Evolutionary conservation across 2,329 filamentous ascomycete species (phyloP).

Genomic region (Calycina marina): DNA sequence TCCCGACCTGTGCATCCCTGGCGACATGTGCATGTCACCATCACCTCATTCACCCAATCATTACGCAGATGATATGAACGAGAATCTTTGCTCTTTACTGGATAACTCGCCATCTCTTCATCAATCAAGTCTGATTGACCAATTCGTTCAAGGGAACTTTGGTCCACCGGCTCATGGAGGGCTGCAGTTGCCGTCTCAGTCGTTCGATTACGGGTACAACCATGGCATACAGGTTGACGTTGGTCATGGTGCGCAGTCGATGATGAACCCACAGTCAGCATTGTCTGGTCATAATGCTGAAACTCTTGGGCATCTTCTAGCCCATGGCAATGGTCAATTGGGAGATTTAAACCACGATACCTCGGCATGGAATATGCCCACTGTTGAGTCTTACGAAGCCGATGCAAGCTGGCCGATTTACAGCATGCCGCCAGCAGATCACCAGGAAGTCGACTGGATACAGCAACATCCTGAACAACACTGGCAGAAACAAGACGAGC

Average conservation of each 20-base stretch:
- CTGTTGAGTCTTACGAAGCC: conserved; percentile 7
- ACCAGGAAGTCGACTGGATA: conserved; percentile 7
- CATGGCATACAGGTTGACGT: conserved; percentile 1
- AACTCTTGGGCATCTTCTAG: conserved; percentile 12
- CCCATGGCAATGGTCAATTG: conserved; percentile 6
- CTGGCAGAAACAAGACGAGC: conserved; percentile 6
- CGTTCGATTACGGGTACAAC: conserved; percentile 8
- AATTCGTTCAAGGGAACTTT: conserved; percentile 36
- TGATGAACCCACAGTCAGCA: conserved; percentile 19
- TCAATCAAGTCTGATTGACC: conserved; percentile 29
- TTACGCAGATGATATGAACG: conserved; percentile 39
- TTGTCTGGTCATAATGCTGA: conserved; percentile 15
- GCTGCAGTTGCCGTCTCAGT: conserved; percentile 24
- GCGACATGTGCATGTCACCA: conserved; percentile 18
- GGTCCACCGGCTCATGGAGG: conserved; percentile 42
- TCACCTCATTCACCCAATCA: conserved; percentile 31
- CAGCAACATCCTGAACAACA: conserved; percentile 3
- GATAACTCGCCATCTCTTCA: conserved; percentile 15
- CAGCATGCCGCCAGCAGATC: conserved; percentile 5
- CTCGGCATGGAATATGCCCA: conserved; percentile 6
- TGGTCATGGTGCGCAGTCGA: conserved; percentile 14
- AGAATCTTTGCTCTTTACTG: conserved; percentile 39
- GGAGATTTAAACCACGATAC: conserved; percentile 6
- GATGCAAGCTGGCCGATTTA: conserved; percentile 11
- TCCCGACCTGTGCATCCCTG: too few species aligned